phyloP scores from a whole-genome alignment of 163 green algal genomes.

The Scenedesmus sp. region DNA sequence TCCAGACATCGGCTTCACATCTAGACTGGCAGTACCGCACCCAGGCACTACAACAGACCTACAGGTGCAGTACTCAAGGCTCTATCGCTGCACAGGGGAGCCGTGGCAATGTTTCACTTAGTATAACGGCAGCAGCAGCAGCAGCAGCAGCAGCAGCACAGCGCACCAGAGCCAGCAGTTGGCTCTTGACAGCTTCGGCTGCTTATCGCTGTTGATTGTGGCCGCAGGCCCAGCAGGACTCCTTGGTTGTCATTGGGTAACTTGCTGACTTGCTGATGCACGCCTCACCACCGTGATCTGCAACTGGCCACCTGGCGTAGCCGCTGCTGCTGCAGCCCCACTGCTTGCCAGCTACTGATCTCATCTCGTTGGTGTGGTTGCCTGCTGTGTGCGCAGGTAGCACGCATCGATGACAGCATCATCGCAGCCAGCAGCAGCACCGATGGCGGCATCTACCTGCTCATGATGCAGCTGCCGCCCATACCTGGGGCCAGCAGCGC shows the following conservation, averaged over 20 bases:
- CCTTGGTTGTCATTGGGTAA: not conserved
- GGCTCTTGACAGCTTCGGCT: too few relatives aligned
- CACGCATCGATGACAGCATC: slow-evolving; percentile 17
- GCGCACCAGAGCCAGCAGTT: too few relatives aligned
- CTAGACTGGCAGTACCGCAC: not conserved
- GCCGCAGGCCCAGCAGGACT: not conserved
- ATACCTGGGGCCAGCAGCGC: slow-evolving; percentile 17
- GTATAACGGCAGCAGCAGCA: not conserved
- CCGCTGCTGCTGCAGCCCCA: not conserved
- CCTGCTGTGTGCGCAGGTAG: slow-evolving; percentile 21
- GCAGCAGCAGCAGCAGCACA: slow-evolving; percentile 12
- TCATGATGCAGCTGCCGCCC: slow-evolving; percentile 31
- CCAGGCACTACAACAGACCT: slow-evolving; percentile 32
- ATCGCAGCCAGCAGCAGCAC: slow-evolving; percentile 21
- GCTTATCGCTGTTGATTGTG: not conserved
- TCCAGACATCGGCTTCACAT: slow-evolving; percentile 12
- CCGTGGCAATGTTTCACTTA: not conserved
- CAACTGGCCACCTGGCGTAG: too few relatives aligned
- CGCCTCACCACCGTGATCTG: not conserved
- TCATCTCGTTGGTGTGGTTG: not conserved
- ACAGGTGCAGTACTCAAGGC: not conserved
- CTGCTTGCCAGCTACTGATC: not conserved
- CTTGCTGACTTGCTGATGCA: not conserved
- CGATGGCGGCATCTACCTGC: slow-evolving; percentile 23
- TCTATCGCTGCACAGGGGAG: not conserved